These are phyloP conservation scores for Botrytis squamosa DNA, from an alignment of 2,329 filamentous ascomycete genomes.

Conservation along the genomic window DNA sequence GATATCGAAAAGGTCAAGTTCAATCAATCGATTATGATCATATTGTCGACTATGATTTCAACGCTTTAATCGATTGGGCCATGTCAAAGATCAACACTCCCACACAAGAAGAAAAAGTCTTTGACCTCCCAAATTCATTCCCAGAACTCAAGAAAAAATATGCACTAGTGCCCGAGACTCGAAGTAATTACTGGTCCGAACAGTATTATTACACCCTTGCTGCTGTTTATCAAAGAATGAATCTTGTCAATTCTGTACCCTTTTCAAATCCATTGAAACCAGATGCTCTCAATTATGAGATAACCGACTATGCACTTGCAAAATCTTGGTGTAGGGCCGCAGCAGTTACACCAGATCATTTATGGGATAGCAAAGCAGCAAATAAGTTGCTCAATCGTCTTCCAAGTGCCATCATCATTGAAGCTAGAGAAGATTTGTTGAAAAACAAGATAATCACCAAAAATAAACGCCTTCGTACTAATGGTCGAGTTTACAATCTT, in stretches of 20 bases:
- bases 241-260: constrained; percentile 45
- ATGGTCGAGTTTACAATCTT: constrained; percentile 54
- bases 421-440: constrained; percentile 31
- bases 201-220: constrained; percentile 49
- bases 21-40: constrained; percentile 63
- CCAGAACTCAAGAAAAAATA: constrained; percentile 47
- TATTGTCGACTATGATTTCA: constrained; percentile 67
- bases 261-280: constrained; percentile 42
- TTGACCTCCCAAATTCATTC: constrained; percentile 50
- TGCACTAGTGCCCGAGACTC: constrained; percentile 22
- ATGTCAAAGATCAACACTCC: constrained; percentile 43
- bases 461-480: constrained; percentile 57
- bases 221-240: constrained; percentile 43
- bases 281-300: constrained; percentile 17
- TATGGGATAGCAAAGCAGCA: constrained; percentile 50
- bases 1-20: constrained; percentile 63
- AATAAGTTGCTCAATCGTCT: constrained; percentile 46
- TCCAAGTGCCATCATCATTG: constrained; percentile 21
- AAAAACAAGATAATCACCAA: constrained; percentile 49
- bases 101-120: constrained; percentile 43
- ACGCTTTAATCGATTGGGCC: constrained; percentile 64
- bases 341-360: constrained; percentile 52
- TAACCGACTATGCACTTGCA: constrained; percentile 45
- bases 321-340: constrained; percentile 61
- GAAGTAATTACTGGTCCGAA: constrained; percentile 36